phyloP scores from a whole-genome alignment of 768 basidiomycete genomes.

The Phlebiopsis gigantea region DNA sequence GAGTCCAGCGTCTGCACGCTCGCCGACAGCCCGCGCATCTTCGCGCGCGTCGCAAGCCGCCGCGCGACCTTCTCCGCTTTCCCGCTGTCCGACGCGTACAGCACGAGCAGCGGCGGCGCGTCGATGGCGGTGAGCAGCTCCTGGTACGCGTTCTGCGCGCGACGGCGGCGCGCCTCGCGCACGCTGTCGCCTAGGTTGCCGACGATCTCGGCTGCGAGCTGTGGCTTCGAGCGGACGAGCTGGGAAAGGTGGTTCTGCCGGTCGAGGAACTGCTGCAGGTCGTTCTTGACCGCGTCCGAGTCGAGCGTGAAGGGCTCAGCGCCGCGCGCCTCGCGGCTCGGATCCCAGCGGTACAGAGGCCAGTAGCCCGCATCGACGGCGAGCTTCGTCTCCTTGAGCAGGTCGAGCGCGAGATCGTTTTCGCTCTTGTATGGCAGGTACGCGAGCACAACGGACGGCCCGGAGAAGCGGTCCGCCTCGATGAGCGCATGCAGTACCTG shows the following conservation, averaged over 20 bases:
- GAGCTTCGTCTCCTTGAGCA: conserved; percentile 47
- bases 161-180: conserved; percentile 75
- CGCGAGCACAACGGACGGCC: conserved; percentile 89
- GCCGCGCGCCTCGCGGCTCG: conserved; percentile 66
- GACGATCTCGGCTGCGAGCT: conserved; percentile 75
- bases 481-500: conserved; percentile 88
- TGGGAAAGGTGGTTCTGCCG: conserved; percentile 66
- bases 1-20: conserved; percentile 79
- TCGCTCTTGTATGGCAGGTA: conserved; percentile 89
- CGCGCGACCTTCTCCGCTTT: conserved; percentile 96
- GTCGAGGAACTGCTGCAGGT: conserved; percentile 90
- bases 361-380: conserved; percentile 99
- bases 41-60: conserved; percentile 74
- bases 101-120: conserved; percentile 79
- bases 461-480: conserved; percentile 87
- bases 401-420: conserved; percentile 98
- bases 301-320: conserved; percentile 93
- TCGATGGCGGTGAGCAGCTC: conserved; percentile 80
- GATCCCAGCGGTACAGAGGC: conserved; percentile 98
- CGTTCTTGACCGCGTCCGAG: conserved; percentile 90
- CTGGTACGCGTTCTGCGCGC: conserved; percentile 79
- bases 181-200: conserved; percentile 80
- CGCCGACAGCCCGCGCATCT: conserved; percentile 75
- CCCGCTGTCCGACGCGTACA: conserved; percentile 96
- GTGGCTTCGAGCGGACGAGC: conserved; percentile 90